These are phyloP conservation scores for Amanita pallidorosea DNA, from an alignment of 768 basidiomycete genomes.

Conservation along the genomic window DNA sequence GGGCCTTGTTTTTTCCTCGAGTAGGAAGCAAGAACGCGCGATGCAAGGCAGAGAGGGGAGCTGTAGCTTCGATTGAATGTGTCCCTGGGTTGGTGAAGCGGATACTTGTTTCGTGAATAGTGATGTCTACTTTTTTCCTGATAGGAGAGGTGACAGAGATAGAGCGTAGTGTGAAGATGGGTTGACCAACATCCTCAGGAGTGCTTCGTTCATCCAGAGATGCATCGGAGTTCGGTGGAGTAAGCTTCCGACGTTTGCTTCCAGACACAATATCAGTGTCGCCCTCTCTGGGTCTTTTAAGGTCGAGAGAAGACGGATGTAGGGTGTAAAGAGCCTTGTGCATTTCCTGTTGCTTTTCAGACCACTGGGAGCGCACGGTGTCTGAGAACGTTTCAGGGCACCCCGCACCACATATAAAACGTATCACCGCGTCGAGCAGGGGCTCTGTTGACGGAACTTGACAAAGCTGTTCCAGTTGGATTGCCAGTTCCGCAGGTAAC, in stretches of 20 bases:
- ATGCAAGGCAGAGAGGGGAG: constrained; percentile 37
- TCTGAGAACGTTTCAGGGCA: constrained; percentile 9
- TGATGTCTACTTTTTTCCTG: constrained; percentile 67
- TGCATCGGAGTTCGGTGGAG: constrained; percentile 8
- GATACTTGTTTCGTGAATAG: constrained; percentile 39
- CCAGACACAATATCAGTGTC: constrained; percentile 13
- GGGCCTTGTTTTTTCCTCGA: constrained; percentile 57
- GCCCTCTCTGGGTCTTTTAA: constrained; percentile 26
- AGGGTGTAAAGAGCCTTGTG: constrained; percentile 19
- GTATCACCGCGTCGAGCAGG: constrained; percentile 30
- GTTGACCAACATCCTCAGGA: constrained; percentile 23
- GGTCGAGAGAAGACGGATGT: constrained; percentile 13
- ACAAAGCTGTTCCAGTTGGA: constrained; percentile 20
- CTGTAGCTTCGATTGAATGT: constrained; percentile 34
- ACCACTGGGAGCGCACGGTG: constrained; percentile 20
- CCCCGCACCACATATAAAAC: constrained; percentile 31
- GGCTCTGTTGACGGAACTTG: constrained; percentile 21
- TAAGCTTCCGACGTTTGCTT: constrained; percentile 24
- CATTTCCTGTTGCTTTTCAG: constrained; percentile 22
- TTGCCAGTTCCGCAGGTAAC: constrained; percentile 23
- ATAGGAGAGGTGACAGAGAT: constrained; percentile 65
- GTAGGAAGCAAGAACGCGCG: constrained; percentile 69
- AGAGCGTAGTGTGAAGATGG: constrained; percentile 49
- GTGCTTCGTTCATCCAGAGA: constrained; percentile 6
- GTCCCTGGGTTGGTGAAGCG: constrained; percentile 41